Conservation (phyloP, 2,329 filamentous ascomycete species). For the Colletotrichum gloeosporioides region DNA sequence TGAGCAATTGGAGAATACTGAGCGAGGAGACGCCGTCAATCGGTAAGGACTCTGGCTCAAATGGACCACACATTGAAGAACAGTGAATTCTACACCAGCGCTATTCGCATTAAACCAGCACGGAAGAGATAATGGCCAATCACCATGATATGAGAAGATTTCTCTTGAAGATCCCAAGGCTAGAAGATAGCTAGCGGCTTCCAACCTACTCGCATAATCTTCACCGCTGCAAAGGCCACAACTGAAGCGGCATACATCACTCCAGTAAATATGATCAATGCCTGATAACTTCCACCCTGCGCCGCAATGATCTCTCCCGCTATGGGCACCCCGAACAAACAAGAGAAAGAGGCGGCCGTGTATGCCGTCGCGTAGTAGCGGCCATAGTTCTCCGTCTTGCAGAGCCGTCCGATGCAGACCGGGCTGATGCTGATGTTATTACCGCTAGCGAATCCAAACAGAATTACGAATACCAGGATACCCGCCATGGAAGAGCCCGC, state of each 20-base stretch:
- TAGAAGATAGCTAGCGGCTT: slow-evolving; percentile 6
- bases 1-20: neutral
- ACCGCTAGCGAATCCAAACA: slow-evolving; percentile 85
- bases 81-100: no score
- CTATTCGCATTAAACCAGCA: no score
- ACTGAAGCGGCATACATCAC: slow-evolving; percentile 63
- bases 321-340: slow-evolving; percentile 74
- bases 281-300: slow-evolving; percentile 64
- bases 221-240: slow-evolving; percentile 61
- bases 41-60: no score
- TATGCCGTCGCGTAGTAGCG: slow-evolving; percentile 87
- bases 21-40: neutral
- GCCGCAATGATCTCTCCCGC: slow-evolving; percentile 67
- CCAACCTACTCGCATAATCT: slow-evolving; percentile 39
- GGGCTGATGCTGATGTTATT: slow-evolving; percentile 83
- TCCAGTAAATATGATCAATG: slow-evolving; percentile 71
- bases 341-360: slow-evolving; percentile 79
- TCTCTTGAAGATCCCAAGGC: no score
- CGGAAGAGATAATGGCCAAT: no score
- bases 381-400: slow-evolving; percentile 82
- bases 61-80: no score
- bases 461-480: slow-evolving; percentile 72
- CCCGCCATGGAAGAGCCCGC: slow-evolving; percentile 62
- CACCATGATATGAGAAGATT: no score
- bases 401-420: slow-evolving; percentile 83